phyloP scores from a whole-genome alignment of 1,139 yeast species.

The Lodderomyces elongisporus region DNA sequence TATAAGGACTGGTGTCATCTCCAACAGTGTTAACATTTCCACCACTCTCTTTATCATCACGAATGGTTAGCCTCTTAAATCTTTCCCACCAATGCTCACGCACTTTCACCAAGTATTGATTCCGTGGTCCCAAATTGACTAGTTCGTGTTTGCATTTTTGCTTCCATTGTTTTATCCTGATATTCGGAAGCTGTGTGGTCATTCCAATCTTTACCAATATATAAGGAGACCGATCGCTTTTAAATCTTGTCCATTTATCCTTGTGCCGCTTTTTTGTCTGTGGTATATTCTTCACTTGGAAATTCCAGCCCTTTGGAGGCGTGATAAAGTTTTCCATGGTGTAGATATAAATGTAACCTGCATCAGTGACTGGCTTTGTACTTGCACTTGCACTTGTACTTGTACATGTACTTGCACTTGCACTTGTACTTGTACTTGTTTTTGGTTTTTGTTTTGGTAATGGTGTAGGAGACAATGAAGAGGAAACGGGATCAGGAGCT shows the following conservation, averaged over 20 bases:
- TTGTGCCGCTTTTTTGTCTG: slow-evolving; percentile 16
- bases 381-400: too few relatives aligned
- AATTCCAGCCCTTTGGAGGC: slow-evolving; percentile 18
- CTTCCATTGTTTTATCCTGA: slow-evolving; percentile 52
- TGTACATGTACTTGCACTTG: too few relatives aligned
- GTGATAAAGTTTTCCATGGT: slow-evolving; percentile 31
- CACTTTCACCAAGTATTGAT: slow-evolving; percentile 6
- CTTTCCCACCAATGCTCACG: slow-evolving; percentile 4
- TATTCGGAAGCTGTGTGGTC: slow-evolving; percentile 44
- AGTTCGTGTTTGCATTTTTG: slow-evolving; percentile 45
- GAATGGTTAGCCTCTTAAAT: slow-evolving; percentile 5
- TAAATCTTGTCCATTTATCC: slow-evolving; percentile 31
- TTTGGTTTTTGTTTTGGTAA: too few relatives aligned
- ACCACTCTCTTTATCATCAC: slow-evolving; percentile 2
- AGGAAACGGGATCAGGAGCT: too few relatives aligned
- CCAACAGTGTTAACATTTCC: slow-evolving; percentile 5
- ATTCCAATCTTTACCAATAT: slow-evolving; percentile 52
- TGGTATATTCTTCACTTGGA: slow-evolving; percentile 33
- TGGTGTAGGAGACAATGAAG: too few relatives aligned
- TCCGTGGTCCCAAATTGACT: slow-evolving; percentile 11
- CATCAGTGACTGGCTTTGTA: too few relatives aligned
- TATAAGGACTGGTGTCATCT: background rate
- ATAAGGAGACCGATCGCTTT: slow-evolving; percentile 32
- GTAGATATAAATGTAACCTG: slow-evolving; percentile 51
- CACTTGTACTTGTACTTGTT: background rate